phyloP scores from a whole-genome alignment of 2,329 filamentous ascomycete species.

The Penicillium sp. region DNA sequence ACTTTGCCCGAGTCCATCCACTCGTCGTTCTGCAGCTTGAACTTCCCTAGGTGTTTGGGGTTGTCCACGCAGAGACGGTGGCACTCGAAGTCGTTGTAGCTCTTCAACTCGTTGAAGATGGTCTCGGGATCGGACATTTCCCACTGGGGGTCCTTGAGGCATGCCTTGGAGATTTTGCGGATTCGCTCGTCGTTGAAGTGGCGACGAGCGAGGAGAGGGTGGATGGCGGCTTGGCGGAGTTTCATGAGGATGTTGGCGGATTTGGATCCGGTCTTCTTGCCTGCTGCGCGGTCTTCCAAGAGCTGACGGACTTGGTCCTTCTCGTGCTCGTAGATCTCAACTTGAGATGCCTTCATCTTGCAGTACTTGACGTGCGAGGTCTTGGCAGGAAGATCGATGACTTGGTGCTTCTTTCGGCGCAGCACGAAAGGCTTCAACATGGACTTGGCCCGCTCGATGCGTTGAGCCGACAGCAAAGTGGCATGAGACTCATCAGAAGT shows the following conservation, averaged over 20 bases:
- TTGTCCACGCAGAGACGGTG: slow-evolving; percentile 59
- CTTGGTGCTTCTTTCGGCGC: slow-evolving; percentile 88
- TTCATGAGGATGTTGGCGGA: slow-evolving; percentile 77
- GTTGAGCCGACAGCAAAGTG: slow-evolving; percentile 79
- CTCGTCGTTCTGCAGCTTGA: slow-evolving; percentile 58
- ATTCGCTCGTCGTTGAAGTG: slow-evolving; percentile 75
- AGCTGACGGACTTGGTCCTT: slow-evolving; percentile 63
- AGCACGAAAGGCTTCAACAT: slow-evolving; percentile 96
- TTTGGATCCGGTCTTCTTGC: slow-evolving; percentile 55
- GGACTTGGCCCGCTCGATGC: slow-evolving; percentile 80
- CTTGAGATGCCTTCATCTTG: slow-evolving; percentile 71
- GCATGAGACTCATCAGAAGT: slow-evolving; percentile 71
- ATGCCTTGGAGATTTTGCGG: slow-evolving; percentile 72
- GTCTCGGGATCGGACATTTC: slow-evolving; percentile 50
- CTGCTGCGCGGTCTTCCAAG: slow-evolving; percentile 57
- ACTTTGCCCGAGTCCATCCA: slow-evolving; percentile 83
- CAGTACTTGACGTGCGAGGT: slow-evolving; percentile 76
- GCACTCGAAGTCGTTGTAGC: slow-evolving; percentile 62
- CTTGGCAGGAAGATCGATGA: slow-evolving; percentile 83
- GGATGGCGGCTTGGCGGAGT: slow-evolving; percentile 86
- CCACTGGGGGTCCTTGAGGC: slow-evolving; percentile 67
- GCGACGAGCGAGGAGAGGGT: slow-evolving; percentile 81
- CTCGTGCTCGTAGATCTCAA: slow-evolving; percentile 69
- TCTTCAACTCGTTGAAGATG: slow-evolving; percentile 55
- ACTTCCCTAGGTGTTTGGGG: slow-evolving; percentile 53